Evolutionary conservation across 768 basidiomycete species (phyloP).

Genomic region (Kockovaella imperatae): DNA sequence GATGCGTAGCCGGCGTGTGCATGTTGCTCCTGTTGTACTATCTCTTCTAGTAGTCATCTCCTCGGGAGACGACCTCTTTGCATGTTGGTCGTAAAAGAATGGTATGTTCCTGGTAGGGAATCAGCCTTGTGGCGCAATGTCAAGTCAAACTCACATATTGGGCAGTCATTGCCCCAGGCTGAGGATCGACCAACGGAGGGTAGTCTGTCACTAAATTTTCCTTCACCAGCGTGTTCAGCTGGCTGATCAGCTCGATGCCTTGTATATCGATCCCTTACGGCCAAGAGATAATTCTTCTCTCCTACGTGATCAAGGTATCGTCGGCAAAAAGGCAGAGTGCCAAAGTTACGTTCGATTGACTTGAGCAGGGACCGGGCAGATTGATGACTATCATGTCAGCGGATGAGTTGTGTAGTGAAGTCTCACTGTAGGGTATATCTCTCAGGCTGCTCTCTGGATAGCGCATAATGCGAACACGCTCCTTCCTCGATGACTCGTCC

Average conservation of each 20-base stretch:
- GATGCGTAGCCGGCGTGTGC: slow-evolving; percentile 78
- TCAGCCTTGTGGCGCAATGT: background rate
- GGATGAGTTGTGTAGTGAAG: background rate
- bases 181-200: slow-evolving; percentile 79
- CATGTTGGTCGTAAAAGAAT: slow-evolving; percentile 49
- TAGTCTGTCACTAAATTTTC: slow-evolving; percentile 86
- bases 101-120: slow-evolving; percentile 46
- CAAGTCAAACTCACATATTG: slow-evolving; percentile 54
- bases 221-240: slow-evolving; percentile 83
- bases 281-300: slow-evolving; percentile 86
- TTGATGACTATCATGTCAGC: slow-evolving; percentile 54
- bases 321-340: slow-evolving; percentile 89
- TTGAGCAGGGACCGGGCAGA: slow-evolving; percentile 78
- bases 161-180: slow-evolving; percentile 73
- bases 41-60: slow-evolving; percentile 48
- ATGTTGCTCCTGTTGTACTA: slow-evolving; percentile 58
- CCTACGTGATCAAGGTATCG: slow-evolving; percentile 88
- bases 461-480: slow-evolving; percentile 87
- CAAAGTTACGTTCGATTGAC: slow-evolving; percentile 85
- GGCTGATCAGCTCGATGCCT: slow-evolving; percentile 5
- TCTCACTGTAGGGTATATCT: slow-evolving; percentile 55
- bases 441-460: slow-evolving; percentile 31
- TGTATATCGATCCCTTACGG: slow-evolving; percentile 50
- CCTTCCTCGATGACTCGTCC: slow-evolving; percentile 82
- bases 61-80: slow-evolving; percentile 50